These are phyloP conservation scores for Penicillium pancosmium DNA, from an alignment of 495 filamentous ascomycete genomes.

Conservation along the genomic window DNA sequence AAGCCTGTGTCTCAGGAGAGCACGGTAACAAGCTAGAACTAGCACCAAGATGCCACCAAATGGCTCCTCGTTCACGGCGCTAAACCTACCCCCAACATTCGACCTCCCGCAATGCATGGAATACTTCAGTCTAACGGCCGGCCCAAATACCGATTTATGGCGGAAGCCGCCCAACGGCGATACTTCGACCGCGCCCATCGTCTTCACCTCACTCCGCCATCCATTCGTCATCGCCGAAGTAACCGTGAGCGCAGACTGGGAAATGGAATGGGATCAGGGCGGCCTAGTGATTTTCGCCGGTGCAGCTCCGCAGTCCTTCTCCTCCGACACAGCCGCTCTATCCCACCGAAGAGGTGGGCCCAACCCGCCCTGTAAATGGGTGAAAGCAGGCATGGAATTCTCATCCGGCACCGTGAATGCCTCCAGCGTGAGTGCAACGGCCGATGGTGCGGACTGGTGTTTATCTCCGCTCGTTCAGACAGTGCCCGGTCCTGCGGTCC, in stretches of 20 bases:
- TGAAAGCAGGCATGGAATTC: conserved; percentile 62
- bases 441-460: conserved; percentile 61
- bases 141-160: conserved; percentile 57
- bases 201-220: conserved; percentile 56
- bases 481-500: conserved; percentile 23
- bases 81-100: conserved; percentile 52
- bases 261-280: conserved; percentile 64
- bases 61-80: conserved; percentile 52
- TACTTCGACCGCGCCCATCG: conserved; percentile 59
- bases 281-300: conserved; percentile 81
- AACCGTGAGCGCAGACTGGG: conserved; percentile 61
- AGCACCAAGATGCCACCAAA: conserved; percentile 49
- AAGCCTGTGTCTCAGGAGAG: not conserved
- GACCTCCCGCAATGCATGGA: conserved; percentile 57
- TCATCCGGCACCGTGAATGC: conserved; percentile 54
- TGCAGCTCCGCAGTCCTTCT: conserved; percentile 56
- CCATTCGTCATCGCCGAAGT: conserved; percentile 60
- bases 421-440: conserved; percentile 57
- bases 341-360: conserved; percentile 15
- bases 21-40: not conserved
- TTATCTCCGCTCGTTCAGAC: conserved; percentile 46
- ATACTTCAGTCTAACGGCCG: conserved; percentile 58
- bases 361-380: conserved; percentile 55
- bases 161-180: conserved; percentile 58
- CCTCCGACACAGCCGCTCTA: conserved; percentile 24